phyloP scores from a whole-genome alignment of 73 alveolate species.

The Paramecium caudatum region DNA sequence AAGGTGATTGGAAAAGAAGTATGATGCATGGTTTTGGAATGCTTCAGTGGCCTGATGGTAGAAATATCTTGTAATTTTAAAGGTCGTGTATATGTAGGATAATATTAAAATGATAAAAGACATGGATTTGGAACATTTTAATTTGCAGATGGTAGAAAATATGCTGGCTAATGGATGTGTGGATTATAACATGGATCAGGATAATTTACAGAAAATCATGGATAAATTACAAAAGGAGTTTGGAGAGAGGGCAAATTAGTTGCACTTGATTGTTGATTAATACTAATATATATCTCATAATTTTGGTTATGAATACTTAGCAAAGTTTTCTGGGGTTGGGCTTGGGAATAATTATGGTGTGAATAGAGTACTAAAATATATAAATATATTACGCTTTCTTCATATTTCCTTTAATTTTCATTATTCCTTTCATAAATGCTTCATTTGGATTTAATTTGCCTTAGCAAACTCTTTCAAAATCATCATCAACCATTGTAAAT shows the following conservation, averaged over 20 bases:
- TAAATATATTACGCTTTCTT: conserved; percentile 88
- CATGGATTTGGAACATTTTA: conserved; percentile 53
- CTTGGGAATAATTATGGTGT: conserved; percentile 89
- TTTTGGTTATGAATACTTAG: conserved; percentile 82
- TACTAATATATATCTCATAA: conserved; percentile 71
- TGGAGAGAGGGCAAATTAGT: conserved; percentile 64
- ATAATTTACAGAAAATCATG: background rate
- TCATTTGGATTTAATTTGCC: conserved; percentile 89
- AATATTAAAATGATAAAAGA: conserved; percentile 5
- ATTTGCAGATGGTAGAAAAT: conserved; percentile 60
- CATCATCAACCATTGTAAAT: conserved; percentile 90
- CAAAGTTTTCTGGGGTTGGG: conserved; percentile 86
- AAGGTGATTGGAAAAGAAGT: conserved; percentile 48
- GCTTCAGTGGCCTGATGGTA: conserved; percentile 47
- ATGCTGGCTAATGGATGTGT: conserved; percentile 15
- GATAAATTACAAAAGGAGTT: conserved; percentile 30
- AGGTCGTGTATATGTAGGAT: conserved; percentile 44
- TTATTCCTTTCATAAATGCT: conserved; percentile 92
- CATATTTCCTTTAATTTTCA: conserved; percentile 93
- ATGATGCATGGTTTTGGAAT: conserved; percentile 58
- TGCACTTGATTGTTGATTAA: background rate
- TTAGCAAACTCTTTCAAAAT: conserved; percentile 85
- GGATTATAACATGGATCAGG: conserved; percentile 62
- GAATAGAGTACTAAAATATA: conserved; percentile 4
- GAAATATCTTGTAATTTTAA: background rate